phyloP scores from a whole-genome alignment of 176 grass and related monocot species.

The Rhynchospora tenuis region DNA sequence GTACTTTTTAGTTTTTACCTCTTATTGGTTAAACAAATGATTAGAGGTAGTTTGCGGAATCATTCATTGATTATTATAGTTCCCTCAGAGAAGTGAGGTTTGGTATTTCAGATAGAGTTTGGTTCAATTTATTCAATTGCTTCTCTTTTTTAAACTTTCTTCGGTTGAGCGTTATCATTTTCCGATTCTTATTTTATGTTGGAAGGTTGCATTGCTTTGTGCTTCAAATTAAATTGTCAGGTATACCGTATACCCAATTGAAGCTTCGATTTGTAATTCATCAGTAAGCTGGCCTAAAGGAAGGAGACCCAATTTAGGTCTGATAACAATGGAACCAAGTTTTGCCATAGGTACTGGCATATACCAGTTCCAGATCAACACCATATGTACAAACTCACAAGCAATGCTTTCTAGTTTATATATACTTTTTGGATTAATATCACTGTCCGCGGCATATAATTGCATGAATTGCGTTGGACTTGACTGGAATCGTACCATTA shows the following conservation, averaged over 20 bases:
- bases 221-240: background rate
- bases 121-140: background rate
- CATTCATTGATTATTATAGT: slow-evolving; percentile 6
- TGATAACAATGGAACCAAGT: background rate
- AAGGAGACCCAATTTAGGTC: background rate
- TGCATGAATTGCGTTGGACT: background rate
- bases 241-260: background rate
- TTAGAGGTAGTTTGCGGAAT: background rate
- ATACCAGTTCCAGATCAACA: background rate
- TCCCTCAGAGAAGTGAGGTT: background rate
- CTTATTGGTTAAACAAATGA: background rate
- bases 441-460: background rate
- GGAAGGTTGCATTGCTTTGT: background rate
- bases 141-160: background rate
- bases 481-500: background rate
- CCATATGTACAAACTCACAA: background rate
- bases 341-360: background rate
- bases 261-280: background rate
- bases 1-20: background rate
- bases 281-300: background rate
- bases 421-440: background rate
- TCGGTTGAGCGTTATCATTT: too few relatives aligned
- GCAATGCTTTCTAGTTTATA: background rate
- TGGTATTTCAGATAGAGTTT: background rate
- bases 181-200: background rate